Conservation (phyloP, 306 rosid genomes). For the Castanea sativa region DNA sequence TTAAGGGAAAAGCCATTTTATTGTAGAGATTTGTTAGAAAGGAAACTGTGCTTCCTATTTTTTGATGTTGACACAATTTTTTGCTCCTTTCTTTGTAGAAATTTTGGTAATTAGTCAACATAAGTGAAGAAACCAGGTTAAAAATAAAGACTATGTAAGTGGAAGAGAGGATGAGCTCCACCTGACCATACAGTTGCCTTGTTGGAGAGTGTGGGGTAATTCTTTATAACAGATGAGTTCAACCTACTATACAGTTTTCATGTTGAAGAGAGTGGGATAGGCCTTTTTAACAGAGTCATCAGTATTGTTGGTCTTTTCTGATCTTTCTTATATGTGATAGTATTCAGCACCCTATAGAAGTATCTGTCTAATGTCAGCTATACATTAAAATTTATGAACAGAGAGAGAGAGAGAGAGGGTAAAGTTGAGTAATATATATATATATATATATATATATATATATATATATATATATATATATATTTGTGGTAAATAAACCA, state of each 20-base stretch:
- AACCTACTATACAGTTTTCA: no score
- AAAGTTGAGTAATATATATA: neutral
- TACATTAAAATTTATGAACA: neutral
- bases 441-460: neutral
- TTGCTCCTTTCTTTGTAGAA: neutral
- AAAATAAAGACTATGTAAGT: no score
- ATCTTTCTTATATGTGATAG: neutral
- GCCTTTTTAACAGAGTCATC: neutral
- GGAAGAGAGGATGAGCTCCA: no score
- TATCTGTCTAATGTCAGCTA: neutral
- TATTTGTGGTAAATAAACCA: neutral
- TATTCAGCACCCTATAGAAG: neutral
- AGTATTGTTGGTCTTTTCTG: neutral
- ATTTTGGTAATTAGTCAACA: neutral
- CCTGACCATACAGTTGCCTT: no score
- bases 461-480: neutral
- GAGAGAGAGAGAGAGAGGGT: neutral
- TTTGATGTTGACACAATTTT: neutral
- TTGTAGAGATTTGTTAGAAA: neutral
- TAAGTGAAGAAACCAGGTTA: neutral
- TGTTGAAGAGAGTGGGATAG: neutral
- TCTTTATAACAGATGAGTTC: no score
- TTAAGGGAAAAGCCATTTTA: neutral
- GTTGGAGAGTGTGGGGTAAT: no score
- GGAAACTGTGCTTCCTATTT: neutral